Evolutionary conservation across 371 early-diverging fungal genomes (phyloP).

Genomic region (Syncephalastrum racemosum): DNA sequence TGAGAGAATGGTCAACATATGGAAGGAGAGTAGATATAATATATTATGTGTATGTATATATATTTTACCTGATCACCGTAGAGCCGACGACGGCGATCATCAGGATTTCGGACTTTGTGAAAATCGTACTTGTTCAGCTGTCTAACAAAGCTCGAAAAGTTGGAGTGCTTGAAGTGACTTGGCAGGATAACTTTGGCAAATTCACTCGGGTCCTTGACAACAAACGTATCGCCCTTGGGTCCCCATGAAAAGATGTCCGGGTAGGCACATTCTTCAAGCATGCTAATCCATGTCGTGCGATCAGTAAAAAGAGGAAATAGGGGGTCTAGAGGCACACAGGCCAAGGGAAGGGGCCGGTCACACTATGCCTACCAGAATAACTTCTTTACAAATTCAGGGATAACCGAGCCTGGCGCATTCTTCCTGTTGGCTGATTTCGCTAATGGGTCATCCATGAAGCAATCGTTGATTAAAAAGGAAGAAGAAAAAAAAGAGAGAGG

Average conservation of each 20-base stretch:
- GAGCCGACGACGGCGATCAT: conserved; percentile 56
- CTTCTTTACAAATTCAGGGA: conserved; percentile 54
- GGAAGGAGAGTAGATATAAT: not conserved
- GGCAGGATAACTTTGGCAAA: conserved; percentile 77
- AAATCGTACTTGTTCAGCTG: conserved; percentile 95
- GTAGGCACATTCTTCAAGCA: conserved; percentile 70
- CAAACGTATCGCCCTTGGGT: conserved; percentile 75
- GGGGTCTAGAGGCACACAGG: not conserved
- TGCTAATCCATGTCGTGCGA: conserved; percentile 24
- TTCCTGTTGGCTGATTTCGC: too few species aligned
- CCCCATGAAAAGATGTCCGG: conserved; percentile 76
- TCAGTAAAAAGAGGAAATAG: not conserved
- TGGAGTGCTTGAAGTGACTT: conserved; percentile 90
- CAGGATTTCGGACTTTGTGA: conserved; percentile 72
- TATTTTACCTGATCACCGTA: conserved; percentile 66
- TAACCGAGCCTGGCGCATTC: conserved; percentile 12
- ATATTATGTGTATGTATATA: not conserved
- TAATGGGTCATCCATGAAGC: too few species aligned
- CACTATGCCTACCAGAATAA: conserved; percentile 34
- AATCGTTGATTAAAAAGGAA: too few species aligned
- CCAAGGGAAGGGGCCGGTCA: not conserved
- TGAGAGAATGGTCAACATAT: not conserved
- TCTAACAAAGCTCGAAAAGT: conserved; percentile 91
- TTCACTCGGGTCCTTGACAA: conserved; percentile 76
- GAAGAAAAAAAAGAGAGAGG: too few species aligned